These are phyloP conservation scores for Podospora tetraspora DNA, from an alignment of 495 filamentous ascomycete species.

Conservation along the genomic window DNA sequence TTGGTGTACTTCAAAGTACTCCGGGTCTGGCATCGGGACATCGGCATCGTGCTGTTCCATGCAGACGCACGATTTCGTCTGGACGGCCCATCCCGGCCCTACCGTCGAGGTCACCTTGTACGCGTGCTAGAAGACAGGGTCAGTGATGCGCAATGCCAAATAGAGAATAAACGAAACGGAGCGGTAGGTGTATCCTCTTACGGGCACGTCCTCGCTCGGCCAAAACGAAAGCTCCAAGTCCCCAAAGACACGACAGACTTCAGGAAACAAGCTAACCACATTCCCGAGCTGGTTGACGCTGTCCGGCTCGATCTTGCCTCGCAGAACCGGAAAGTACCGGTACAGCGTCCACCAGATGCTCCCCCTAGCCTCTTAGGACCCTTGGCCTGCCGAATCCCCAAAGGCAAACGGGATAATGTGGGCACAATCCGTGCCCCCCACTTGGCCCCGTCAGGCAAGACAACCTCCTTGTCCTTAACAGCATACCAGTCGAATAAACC, in stretches of 20 bases:
- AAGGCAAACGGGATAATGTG: slow-evolving; percentile 4
- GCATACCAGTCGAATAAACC: background rate
- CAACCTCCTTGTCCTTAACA: background rate
- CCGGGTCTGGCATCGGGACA: slow-evolving; percentile 4
- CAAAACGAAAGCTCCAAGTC: background rate
- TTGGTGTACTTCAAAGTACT: slow-evolving; percentile 7
- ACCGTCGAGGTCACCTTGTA: background rate
- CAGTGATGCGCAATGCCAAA: background rate
- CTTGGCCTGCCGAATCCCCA: too few relatives aligned
- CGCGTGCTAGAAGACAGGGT: background rate
- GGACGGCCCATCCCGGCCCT: background rate
- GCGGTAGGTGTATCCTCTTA: background rate
- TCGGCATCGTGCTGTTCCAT: slow-evolving; percentile 3
- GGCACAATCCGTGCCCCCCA: background rate
- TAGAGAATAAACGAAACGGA: background rate
- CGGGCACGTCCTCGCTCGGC: background rate
- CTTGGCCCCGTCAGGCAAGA: background rate
- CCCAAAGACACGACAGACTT: background rate
- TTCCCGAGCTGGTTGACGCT: slow-evolving; percentile 4
- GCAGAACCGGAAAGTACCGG: slow-evolving; percentile 1
- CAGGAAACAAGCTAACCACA: background rate
- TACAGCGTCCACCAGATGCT: background rate
- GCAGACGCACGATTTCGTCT: background rate
- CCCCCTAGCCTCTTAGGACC: too few relatives aligned
- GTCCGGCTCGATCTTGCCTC: slow-evolving; percentile 1